These are phyloP conservation scores for Arthrocladium fulminans DNA, from an alignment of 2,329 filamentous ascomycete species.

Conservation along the genomic window DNA sequence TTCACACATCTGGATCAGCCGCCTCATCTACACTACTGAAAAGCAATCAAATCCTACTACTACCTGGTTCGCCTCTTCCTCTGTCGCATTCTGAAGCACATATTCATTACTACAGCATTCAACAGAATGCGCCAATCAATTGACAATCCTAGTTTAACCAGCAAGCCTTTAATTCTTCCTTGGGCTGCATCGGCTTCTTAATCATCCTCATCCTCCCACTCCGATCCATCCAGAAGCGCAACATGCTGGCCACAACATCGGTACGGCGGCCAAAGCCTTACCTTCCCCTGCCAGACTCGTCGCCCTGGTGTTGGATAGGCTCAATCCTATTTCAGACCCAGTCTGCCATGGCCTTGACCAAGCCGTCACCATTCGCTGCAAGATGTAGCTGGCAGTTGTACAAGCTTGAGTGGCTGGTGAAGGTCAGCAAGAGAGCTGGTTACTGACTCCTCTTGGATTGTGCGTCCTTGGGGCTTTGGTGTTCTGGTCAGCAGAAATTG, in stretches of 20 bases:
- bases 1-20: constrained; percentile 24
- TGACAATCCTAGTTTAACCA: too few relatives aligned
- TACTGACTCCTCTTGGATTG: not conserved
- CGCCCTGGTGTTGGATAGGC: not conserved
- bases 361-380: not conserved
- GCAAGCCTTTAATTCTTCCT: too few relatives aligned
- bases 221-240: not conserved
- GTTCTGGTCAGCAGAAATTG: not conserved
- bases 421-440: not conserved
- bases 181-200: not conserved
- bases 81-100: too few relatives aligned
- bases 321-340: not conserved
- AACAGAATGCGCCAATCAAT: too few relatives aligned
- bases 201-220: not conserved
- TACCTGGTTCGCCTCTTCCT: constrained; percentile 45
- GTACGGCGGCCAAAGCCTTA: not conserved
- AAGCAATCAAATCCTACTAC: constrained; percentile 47
- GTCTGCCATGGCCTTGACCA: not conserved
- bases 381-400: not conserved
- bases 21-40: constrained; percentile 43
- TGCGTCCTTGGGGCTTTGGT: not conserved
- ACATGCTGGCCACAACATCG: not conserved
- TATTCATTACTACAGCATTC: too few relatives aligned
- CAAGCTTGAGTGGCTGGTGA: not conserved
- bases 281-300: not conserved